A percentile compares a stretch with the other conserved stretches of the same genome.
Evolutionary conservation across 2,329 filamentous ascomycete genomes (phyloP).

Genomic region (Paraconiothyrium sp.): DNA sequence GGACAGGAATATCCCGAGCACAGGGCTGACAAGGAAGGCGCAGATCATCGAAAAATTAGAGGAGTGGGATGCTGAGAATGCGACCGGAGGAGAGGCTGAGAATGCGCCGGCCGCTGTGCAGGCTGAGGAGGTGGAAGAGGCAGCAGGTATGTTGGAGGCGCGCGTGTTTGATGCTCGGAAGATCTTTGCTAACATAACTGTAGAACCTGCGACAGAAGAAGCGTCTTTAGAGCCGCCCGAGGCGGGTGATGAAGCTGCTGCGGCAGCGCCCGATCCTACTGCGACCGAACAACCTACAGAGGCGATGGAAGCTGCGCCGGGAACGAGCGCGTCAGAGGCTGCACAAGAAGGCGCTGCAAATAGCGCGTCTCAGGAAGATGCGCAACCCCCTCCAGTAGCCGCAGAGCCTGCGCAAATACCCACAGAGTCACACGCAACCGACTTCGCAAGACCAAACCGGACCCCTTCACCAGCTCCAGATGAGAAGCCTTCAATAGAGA

Average conservation of each 20-base stretch:
- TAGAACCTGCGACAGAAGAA: constrained; percentile 22
- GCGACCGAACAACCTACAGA: constrained; percentile 2
- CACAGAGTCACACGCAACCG: constrained; percentile 16
- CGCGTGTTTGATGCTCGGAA: background rate
- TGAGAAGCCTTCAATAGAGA: constrained; percentile 46
- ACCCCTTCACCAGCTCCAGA: constrained; percentile 34
- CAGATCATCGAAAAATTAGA: constrained; percentile 59
- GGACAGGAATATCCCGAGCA: constrained; percentile 56
- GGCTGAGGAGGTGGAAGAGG: constrained; percentile 15
- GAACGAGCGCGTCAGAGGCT: constrained; percentile 29
- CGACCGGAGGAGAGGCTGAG: constrained; percentile 23
- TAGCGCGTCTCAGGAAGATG: constrained; percentile 27
- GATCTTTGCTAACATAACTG: constrained; percentile 5
- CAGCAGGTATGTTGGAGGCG: constrained; percentile 16
- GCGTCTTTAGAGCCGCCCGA: constrained; percentile 11
- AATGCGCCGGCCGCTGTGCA: constrained; percentile 19
- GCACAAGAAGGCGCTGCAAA: constrained; percentile 19
- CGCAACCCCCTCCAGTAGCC: constrained; percentile 25
- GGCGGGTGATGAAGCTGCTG: constrained; percentile 10
- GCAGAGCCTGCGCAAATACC: constrained; percentile 30
- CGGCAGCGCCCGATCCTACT: constrained; percentile 15
- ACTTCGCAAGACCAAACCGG: constrained; percentile 16
- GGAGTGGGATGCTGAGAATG: constrained; percentile 35
- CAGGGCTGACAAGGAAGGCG: constrained; percentile 58
- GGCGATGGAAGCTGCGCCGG: background rate